Evolutionary conservation across 345 rosid species (phyloP), one percentile per base, ranked within the genome.

Genomic region (Barbarea vulgaris): DNA sequence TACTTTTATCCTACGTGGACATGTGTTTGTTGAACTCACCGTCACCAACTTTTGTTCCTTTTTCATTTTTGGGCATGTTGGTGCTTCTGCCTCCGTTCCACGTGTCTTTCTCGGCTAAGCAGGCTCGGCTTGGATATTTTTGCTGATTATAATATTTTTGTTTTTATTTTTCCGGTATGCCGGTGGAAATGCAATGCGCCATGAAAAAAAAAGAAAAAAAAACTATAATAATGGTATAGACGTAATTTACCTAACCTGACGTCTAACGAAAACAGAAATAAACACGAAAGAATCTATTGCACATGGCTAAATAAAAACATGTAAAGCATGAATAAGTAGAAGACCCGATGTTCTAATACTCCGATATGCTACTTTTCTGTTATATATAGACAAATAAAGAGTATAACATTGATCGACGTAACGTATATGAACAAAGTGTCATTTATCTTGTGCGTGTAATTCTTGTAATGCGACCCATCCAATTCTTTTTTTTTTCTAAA

Each of bases 1-100:
- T 34, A 62, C 74, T 64, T 70, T 63, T 5, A 3, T 55, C 66
- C 59, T 47, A 70, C 80, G 76, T 77, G 80, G 76, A 55, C 61
- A 56, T 64, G 76, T 77, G 54, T 77, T 77, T 77, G 76, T 70
- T 70, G 71, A 64, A 55, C 71, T 60, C 74, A 60, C 14, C 69
- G 68, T 54, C 66, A 69, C 75, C 75, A 77, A 36, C 80, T 77
- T 59, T 25, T 61, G 79, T 59, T 67, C 58, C 27, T 64, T 54
- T 53, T 30, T 27, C 39, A 13, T 24, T 41, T 22, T 59, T n/a
- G 50, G 19, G 9, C 50, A 2, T n/a, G n/a, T 46, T 50, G 52
- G 27, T 39, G 53, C 48, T 28, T 55, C 39, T 1, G 34, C 46
- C 47, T 53, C 13, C 9, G 7, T 4, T 50, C 50, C 48, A 39